A percentile compares a stretch with the other conserved stretches of the same genome.
These are phyloP conservation scores for Dioszegia hungarica DNA, from an alignment of 768 basidiomycete genomes.

Conservation along the genomic window DNA sequence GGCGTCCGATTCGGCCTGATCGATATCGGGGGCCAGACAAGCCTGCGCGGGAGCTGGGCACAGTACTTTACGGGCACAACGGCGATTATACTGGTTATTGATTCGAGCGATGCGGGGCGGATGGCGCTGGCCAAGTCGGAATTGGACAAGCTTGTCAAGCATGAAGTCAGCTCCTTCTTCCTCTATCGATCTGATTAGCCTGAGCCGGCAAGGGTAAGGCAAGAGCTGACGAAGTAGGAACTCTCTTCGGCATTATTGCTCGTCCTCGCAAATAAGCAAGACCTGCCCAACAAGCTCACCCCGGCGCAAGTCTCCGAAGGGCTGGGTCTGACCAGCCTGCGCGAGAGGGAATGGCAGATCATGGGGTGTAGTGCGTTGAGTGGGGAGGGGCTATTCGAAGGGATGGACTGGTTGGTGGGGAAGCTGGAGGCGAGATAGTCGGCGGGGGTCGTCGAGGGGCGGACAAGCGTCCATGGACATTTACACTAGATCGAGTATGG, in stretches of 20 bases:
- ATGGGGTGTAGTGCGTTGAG: conserved; percentile 46
- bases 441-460: background rate
- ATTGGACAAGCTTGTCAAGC: conserved; percentile 41
- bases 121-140: conserved; percentile 44
- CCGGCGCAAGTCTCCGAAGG: conserved; percentile 49
- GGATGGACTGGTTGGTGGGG: conserved; percentile 46
- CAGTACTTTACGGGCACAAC: conserved; percentile 47
- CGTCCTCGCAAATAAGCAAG: conserved; percentile 49
- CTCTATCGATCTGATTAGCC: background rate
- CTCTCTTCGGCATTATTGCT: conserved; percentile 39
- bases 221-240: conserved; percentile 20
- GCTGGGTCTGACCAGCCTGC: conserved; percentile 42
- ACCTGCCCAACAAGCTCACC: conserved; percentile 42
- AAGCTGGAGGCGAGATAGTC: conserved; percentile 24
- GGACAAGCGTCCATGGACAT: background rate
- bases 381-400: conserved; percentile 42
- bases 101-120: conserved; percentile 43
- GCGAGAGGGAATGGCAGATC: conserved; percentile 49
- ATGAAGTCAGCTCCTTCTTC: conserved; percentile 37
- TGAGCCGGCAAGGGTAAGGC: too few relatives aligned
- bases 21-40: conserved; percentile 49
- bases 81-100: conserved; percentile 49
- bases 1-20: conserved; percentile 48
- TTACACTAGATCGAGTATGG: too few relatives aligned
- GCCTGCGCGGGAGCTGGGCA: conserved; percentile 39